These are phyloP conservation scores for Porphyrellus cyaneotinctus DNA, from an alignment of 768 basidiomycete species.

Conservation along the genomic window DNA sequence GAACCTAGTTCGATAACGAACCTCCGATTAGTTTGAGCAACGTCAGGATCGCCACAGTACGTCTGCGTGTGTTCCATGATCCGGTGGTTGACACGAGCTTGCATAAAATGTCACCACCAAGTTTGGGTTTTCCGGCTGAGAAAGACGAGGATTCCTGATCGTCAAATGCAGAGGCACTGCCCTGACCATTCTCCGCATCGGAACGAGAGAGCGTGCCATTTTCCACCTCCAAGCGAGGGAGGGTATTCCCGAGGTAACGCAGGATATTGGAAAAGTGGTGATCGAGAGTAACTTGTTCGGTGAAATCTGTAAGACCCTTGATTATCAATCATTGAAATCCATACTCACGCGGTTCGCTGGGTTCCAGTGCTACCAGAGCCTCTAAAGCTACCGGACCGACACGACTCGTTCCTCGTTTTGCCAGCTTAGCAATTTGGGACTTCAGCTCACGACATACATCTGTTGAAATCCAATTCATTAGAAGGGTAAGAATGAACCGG, in stretches of 20 bases:
- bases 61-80: too few species aligned
- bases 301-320: too few species aligned
- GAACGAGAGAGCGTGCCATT: too few species aligned
- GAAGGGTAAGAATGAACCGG: neutral
- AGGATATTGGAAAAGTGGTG: neutral
- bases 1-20: too few species aligned
- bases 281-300: too few species aligned
- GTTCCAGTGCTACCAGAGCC: neutral
- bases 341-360: neutral
- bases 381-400: conserved; percentile 4
- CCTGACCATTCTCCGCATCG: too few species aligned
- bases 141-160: neutral
- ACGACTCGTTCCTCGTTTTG: neutral
- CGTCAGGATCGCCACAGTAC: too few species aligned
- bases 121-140: too few species aligned
- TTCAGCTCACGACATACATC: neutral
- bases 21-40: too few species aligned
- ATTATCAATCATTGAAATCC: neutral
- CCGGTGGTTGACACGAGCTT: too few species aligned
- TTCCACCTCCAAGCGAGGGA: neutral
- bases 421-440: neutral
- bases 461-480: neutral
- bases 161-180: neutral
- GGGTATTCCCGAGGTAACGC: neutral
- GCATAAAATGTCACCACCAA: too few species aligned